These are phyloP conservation scores for Triglochin maritima DNA, from an alignment of 106 monocot genomes.

Conservation along the genomic window DNA sequence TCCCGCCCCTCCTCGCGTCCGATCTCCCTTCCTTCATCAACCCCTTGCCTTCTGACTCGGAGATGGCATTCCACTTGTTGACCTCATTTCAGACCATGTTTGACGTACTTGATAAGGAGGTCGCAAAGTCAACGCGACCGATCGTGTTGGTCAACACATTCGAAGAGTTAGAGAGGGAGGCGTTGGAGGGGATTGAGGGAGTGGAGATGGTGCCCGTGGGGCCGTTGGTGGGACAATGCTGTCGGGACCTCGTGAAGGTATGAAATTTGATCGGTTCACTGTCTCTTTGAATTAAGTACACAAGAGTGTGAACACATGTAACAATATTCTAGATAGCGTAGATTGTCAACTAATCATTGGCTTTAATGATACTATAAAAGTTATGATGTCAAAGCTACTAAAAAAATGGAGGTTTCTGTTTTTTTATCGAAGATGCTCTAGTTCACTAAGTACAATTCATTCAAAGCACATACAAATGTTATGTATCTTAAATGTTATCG, in stretches of 20 bases:
- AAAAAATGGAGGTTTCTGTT: too few relatives aligned
- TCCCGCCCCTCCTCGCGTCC: slow-evolving; percentile 18
- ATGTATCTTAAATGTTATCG: too few relatives aligned
- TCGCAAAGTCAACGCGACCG: neutral
- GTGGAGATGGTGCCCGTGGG: slow-evolving; percentile 37
- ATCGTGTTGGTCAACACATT: slow-evolving; percentile 45
- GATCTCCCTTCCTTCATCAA: slow-evolving; percentile 35
- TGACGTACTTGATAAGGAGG: neutral
- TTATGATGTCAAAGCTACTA: too few relatives aligned
- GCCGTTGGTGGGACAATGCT: slow-evolving; percentile 13
- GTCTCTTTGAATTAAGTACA: too few relatives aligned
- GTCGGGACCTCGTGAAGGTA: neutral
- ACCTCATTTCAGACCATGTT: neutral
- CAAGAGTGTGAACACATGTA: too few relatives aligned
- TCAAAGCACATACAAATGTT: too few relatives aligned
- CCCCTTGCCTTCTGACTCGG: neutral
- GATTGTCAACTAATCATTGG: too few relatives aligned
- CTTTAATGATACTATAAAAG: too few relatives aligned
- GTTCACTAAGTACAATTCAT: too few relatives aligned
- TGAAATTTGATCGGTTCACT: too few relatives aligned
- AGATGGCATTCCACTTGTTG: neutral
- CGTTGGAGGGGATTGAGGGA: neutral
- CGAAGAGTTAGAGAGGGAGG: slow-evolving; percentile 25
- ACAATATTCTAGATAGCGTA: too few relatives aligned
- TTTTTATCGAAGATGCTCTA: too few relatives aligned